Evolutionary conservation across 306 rosid species (phyloP), one percentile per base, ranked within the genome.

Genomic region (Castanospermum australe): DNA sequence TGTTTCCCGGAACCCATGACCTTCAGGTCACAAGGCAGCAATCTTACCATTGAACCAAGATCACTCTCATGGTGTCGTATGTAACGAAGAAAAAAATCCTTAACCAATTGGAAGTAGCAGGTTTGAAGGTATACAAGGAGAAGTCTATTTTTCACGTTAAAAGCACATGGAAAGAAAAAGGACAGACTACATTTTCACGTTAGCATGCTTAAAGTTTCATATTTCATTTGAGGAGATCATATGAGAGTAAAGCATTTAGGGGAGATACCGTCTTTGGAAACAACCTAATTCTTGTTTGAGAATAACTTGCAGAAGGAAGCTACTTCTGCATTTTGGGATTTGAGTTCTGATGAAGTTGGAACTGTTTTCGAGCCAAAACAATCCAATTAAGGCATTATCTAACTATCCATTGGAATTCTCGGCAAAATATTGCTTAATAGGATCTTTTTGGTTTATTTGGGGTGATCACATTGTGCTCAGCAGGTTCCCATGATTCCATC

Each of bases 121-220:
- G 71, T 36, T 73, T 54, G 73, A 80, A 41, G 61, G 75, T 64
- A 22, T 22, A 79, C 80, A 12, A 15, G 68, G 36, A 59, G 7
- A 18, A 25, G 15, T 28, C 41, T 64, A 24, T 8, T 67, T 30
- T 15, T 30, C 59, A 24, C n/a, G 15, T 18, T 10, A 48, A 48
- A 78, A 48, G 22, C 77, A 36, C 54, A 28, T 42, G 71, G 38
- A 52, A 24, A 71, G 54, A 39, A 36, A 55, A 45, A 33, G 73
- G 62, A 28, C 35, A 38, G 32, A 30, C 55, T 36, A 41, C 68
- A 56, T 39, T 25, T 33, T 66, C 48, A 71, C 35, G 8, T 62
- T 42, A 22, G 18, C 73, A 54, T 18, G 68, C 42, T 30, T 28
- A 5, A 50, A 68, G 12, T 67, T 42, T 15, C 42, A 52, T 30